These are phyloP conservation scores for Sphaceloma murrayae DNA, from an alignment of 2,329 filamentous ascomycete genomes.

Conservation along the genomic window DNA sequence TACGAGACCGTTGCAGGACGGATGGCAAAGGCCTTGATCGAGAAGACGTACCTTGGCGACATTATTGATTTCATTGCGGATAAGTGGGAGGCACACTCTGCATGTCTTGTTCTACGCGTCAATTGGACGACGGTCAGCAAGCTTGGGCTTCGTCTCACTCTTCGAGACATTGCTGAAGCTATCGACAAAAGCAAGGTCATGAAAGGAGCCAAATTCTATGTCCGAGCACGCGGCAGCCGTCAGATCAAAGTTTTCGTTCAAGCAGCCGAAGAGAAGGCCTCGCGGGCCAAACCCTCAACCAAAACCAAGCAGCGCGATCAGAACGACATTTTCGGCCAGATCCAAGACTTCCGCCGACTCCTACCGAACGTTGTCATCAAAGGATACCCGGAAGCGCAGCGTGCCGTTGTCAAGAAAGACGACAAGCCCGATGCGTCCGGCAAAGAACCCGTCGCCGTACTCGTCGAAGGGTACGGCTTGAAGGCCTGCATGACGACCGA, in stretches of 20 bases:
- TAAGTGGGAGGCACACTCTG: constrained; percentile 68
- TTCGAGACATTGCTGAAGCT: constrained; percentile 62
- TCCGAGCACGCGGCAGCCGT: constrained; percentile 22
- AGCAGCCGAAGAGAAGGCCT: constrained; percentile 36
- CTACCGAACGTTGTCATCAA: constrained; percentile 79
- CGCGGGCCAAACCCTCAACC: constrained; percentile 32
- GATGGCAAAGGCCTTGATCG: constrained; percentile 84
- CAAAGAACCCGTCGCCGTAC: constrained; percentile 44
- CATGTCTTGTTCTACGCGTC: constrained; percentile 71
- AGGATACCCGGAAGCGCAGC: constrained; percentile 74
- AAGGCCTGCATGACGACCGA: constrained; percentile 85
- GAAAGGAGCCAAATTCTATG: constrained; percentile 43
- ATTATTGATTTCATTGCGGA: constrained; percentile 74
- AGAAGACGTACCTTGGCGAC: constrained; percentile 86
- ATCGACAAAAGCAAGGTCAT: constrained; percentile 77
- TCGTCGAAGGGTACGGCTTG: constrained; percentile 90
- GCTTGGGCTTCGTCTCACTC: constrained; percentile 69
- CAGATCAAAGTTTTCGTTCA: constrained; percentile 57
- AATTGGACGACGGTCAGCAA: constrained; percentile 69
- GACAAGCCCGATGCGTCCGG: constrained; percentile 60
- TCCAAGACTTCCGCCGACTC: constrained; percentile 75
- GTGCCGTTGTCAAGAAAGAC: constrained; percentile 80
- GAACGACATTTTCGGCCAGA: constrained; percentile 58
- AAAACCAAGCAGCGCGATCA: constrained; percentile 39
- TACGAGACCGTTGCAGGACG: constrained; percentile 68